Conservation (phyloP, 2,329 filamentous ascomycete species). For the Neocucurbitaria cava region DNA sequence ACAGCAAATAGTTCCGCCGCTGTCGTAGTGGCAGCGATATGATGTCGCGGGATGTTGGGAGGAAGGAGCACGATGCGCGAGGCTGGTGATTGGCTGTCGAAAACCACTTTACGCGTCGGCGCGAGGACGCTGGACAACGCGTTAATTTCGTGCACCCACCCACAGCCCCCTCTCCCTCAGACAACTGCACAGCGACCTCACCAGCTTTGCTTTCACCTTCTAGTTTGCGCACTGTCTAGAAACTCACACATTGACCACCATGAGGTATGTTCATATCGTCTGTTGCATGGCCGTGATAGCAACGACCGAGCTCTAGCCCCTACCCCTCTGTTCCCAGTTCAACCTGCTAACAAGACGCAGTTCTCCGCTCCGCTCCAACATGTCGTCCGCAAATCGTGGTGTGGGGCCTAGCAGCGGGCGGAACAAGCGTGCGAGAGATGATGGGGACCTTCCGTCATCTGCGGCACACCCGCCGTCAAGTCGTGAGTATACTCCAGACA, state of each 20-base stretch:
- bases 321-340: constrained; percentile 28
- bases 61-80: constrained; percentile 10
- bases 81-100: constrained; percentile 19
- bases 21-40: neutral
- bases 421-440: constrained; percentile 72
- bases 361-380: constrained; percentile 81
- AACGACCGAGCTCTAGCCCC: constrained; percentile 8
- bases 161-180: constrained; percentile 7
- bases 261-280: constrained; percentile 26
- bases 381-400: constrained; percentile 84
- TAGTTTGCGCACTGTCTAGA: constrained; percentile 3
- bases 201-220: neutral
- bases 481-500: constrained; percentile 57
- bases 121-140: constrained; percentile 18
- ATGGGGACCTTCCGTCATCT: constrained; percentile 66
- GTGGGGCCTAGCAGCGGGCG: constrained; percentile 59
- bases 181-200: neutral
- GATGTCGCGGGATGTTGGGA: constrained; percentile 3
- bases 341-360: constrained; percentile 54
- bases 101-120: constrained; percentile 27
- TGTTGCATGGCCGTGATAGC: constrained; percentile 2
- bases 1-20: neutral
- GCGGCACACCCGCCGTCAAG: constrained; percentile 66
- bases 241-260: constrained; percentile 14
- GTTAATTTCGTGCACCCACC: constrained; percentile 15